A percentile compares a stretch with the other conserved stretches of the same genome.
Evolutionary conservation across 371 early-diverging fungal species (phyloP).

Genomic region (Zopfochytrium polystomum): DNA sequence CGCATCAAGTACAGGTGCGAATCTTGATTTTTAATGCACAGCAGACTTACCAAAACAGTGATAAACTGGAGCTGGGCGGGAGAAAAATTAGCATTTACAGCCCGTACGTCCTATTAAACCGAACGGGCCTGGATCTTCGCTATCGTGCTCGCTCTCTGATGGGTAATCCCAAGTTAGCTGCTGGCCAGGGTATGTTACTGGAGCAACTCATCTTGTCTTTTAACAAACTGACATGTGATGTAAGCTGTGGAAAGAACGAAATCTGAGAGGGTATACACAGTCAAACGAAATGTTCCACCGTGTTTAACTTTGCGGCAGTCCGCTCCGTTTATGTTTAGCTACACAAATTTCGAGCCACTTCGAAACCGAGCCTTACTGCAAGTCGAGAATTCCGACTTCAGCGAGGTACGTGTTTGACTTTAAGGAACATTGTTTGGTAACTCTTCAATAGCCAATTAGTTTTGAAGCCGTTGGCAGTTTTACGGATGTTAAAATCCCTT

Average conservation of each 20-base stretch:
- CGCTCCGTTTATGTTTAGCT: constrained; percentile 91
- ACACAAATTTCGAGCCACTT: constrained; percentile 71
- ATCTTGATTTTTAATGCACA: not conserved
- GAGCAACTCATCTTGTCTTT: no score
- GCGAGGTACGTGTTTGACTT: constrained; percentile 40
- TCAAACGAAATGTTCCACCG: no score
- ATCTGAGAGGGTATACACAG: no score
- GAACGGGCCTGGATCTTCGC: constrained; percentile 76
- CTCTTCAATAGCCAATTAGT: constrained; percentile 67
- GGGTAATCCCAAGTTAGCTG: constrained; percentile 66
- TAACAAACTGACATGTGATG: no score
- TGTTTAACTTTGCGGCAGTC: constrained; percentile 10
- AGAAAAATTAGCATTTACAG: constrained; percentile 59
- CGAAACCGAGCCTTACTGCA: constrained; percentile 79
- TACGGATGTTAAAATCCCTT: constrained; percentile 71
- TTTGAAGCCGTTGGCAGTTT: constrained; percentile 93
- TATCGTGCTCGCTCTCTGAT: constrained; percentile 77
- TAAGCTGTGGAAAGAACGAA: no score
- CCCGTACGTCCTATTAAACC: constrained; percentile 87
- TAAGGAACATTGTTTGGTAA: constrained; percentile 1
- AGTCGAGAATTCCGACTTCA: constrained; percentile 82
- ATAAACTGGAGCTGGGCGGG: constrained; percentile 37
- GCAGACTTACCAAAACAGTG: constrained; percentile 16
- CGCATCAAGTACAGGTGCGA: constrained; percentile 62
- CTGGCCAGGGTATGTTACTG: constrained; percentile 53